Percentiles rank a stretch among this genome's conserved stretches.
Conservation (phyloP, 192 early-diverging fungal species). For the Linnemannia elongata region DNA sequence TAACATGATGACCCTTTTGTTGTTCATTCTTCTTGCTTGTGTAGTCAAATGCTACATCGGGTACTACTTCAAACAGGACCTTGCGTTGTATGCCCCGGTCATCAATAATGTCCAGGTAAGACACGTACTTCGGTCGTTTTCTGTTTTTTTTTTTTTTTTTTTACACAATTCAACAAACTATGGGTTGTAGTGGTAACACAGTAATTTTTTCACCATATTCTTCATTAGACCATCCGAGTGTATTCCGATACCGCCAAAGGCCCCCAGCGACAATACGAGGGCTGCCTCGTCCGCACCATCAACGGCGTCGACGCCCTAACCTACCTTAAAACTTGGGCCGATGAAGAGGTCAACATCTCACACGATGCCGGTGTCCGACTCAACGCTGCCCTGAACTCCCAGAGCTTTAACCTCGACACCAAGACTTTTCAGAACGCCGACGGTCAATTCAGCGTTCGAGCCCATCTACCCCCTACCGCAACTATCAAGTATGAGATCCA, state of each 20-base stretch:
- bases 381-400: slow-evolving; percentile 28
- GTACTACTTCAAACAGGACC: slow-evolving; percentile 17
- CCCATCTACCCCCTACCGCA: neutral
- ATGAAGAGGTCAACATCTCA: slow-evolving; percentile 4
- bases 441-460: slow-evolving; percentile 1
- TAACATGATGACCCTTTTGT: neutral
- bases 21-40: neutral
- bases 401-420: neutral
- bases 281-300: slow-evolving; percentile 39
- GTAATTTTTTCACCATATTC: neutral
- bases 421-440: neutral
- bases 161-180: neutral
- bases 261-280: slow-evolving; percentile 10
- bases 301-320: slow-evolving; percentile 26
- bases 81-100: slow-evolving; percentile 35
- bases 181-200: neutral
- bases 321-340: slow-evolving; percentile 12
- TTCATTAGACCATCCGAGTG: slow-evolving; percentile 1
- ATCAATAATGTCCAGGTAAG: slow-evolving; percentile 27
- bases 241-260: neutral
- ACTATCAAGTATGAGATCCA: slow-evolving; percentile 15
- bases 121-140: slow-evolving; percentile 3
- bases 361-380: slow-evolving; percentile 49
- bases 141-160: neutral
- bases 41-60: slow-evolving; percentile 35